These are phyloP conservation scores for Trichoderma cornu-damae DNA, from an alignment of 2,329 filamentous ascomycete species.

Conservation along the genomic window DNA sequence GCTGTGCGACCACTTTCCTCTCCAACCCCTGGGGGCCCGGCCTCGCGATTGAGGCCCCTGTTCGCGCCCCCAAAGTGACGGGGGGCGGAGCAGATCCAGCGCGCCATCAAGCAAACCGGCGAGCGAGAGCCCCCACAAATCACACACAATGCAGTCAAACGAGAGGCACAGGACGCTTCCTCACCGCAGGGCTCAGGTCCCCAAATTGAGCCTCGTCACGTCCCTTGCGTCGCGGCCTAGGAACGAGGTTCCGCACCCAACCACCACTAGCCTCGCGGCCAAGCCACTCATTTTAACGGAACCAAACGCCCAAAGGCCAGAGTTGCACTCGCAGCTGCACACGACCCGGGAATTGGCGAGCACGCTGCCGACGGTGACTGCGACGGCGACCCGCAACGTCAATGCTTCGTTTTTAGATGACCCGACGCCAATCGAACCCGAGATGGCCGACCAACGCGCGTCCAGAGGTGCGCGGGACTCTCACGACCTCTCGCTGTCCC, in stretches of 20 bases:
- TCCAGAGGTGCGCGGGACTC: constrained; percentile 51
- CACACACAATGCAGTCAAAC: constrained; percentile 10
- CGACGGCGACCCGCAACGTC: constrained; percentile 20
- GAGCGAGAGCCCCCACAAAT: constrained; percentile 11
- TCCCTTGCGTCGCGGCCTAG: constrained; percentile 19
- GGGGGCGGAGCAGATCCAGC: constrained; percentile 17
- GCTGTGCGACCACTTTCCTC: background rate
- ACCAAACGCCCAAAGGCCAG: constrained; percentile 11
- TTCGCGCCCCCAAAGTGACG: constrained; percentile 9
- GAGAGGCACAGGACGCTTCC: constrained; percentile 7
- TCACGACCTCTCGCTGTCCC: constrained; percentile 79
- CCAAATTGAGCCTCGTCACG: constrained; percentile 18
- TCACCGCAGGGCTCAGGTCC: constrained; percentile 8
- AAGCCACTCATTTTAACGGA: constrained; percentile 20
- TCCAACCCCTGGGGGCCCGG: background rate
- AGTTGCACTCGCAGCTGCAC: constrained; percentile 12
- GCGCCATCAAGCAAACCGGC: constrained; percentile 14
- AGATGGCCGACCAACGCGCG: constrained; percentile 27
- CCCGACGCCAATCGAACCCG: constrained; percentile 21
- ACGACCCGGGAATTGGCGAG: background rate
- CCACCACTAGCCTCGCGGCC: constrained; percentile 16
- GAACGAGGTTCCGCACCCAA: constrained; percentile 16
- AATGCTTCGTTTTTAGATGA: constrained; percentile 27
- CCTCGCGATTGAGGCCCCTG: constrained; percentile 8
- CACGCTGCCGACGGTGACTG: constrained; percentile 13